Base-by-base conservation (phyloP, 2,329 filamentous ascomycete genomes). In the Aschersonia sp. region DNA sequence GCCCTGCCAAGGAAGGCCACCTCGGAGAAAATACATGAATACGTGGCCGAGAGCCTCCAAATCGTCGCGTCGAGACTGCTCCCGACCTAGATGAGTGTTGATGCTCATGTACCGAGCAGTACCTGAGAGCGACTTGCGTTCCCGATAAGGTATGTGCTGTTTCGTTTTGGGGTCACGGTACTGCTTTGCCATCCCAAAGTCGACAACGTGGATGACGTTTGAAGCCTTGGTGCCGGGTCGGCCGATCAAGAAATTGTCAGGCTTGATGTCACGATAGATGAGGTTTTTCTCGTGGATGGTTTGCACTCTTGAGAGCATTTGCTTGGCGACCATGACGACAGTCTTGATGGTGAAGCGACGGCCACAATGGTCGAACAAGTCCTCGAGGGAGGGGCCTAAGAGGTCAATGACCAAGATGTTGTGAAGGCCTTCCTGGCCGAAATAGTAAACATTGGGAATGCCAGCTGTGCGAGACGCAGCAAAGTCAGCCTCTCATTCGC, bases 351-450 rank as follows among this genome's bases (percentile, higher is more conserved):
- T 96, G 75, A 97, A 98, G 68, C 97, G 97, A 68, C 92, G 86
- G 81, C 97, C 97, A 81, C 92, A 98, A 69, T 97, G 97, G 80
- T 98, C 97, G 85, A 98, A 98, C 40, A 98, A 78, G 65, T 98
- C 92, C 71, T 98, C 92, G 67, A 98, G 73, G 61, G 85, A 92
- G 56, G 92, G 92, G 38, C 92, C 92, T 49, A 98, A 85, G 31
- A 98, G 82, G 63, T 98, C 92, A 55, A 97, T 81, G 46, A 98
- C 92, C 89, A 98, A 97, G 66, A 92, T 92, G 70, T 98, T 97
- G 81, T 98, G 97, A 73, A 97, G 92, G 70, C 91, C 97, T 72
- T 98, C 92, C 52, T 91, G 97, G 57, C 92, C 92, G 69, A 97
- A 98, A 91, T 92, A 98, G 70, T 91, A 89, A 63, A 98, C 92